Evolutionary conservation across 495 filamentous ascomycete genomes (phyloP).

Genomic region (Emericellopsis terricola): DNA sequence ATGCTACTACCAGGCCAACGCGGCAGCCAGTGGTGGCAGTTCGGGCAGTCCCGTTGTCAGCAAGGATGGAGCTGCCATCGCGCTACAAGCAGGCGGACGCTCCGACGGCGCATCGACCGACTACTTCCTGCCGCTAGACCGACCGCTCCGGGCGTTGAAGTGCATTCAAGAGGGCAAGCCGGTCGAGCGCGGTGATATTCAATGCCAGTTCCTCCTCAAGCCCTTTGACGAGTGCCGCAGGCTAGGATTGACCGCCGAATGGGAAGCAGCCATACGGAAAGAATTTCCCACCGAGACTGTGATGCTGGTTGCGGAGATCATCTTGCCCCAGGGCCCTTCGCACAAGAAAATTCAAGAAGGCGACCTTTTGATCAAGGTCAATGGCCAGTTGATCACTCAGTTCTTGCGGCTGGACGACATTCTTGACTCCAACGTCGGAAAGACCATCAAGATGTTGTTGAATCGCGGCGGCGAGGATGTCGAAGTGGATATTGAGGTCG

Average conservation of each 20-base stretch:
- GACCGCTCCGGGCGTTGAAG: conserved; percentile 68
- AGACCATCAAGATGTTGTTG: conserved; percentile 54
- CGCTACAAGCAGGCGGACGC: conserved; percentile 85
- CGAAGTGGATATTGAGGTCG: conserved; percentile 70
- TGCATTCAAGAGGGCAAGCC: conserved; percentile 61
- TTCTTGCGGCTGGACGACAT: conserved; percentile 90
- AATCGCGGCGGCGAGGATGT: conserved; percentile 80
- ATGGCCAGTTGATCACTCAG: conserved; percentile 83
- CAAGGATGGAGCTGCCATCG: conserved; percentile 80
- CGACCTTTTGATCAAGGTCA: conserved; percentile 89
- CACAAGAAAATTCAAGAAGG: conserved; percentile 77
- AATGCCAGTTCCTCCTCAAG: conserved; percentile 91
- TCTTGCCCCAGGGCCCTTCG: conserved; percentile 79
- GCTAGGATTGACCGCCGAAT: conserved; percentile 66
- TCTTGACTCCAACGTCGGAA: conserved; percentile 70
- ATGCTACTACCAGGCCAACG: conserved; percentile 97
- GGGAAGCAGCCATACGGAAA: conserved; percentile 68
- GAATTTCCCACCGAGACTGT: conserved; percentile 84
- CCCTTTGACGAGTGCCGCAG: conserved; percentile 95
- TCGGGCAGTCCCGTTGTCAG: conserved; percentile 96
- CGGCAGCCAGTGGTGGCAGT: conserved; percentile 87
- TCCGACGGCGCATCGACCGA: conserved; percentile 91
- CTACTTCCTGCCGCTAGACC: conserved; percentile 89
- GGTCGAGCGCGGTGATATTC: conserved; percentile 83
- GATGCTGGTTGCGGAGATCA: conserved; percentile 90